Evolutionary conservation across 441 rosid genomes (phyloP).

Genomic region (Pelargonium cotyledonis): DNA sequence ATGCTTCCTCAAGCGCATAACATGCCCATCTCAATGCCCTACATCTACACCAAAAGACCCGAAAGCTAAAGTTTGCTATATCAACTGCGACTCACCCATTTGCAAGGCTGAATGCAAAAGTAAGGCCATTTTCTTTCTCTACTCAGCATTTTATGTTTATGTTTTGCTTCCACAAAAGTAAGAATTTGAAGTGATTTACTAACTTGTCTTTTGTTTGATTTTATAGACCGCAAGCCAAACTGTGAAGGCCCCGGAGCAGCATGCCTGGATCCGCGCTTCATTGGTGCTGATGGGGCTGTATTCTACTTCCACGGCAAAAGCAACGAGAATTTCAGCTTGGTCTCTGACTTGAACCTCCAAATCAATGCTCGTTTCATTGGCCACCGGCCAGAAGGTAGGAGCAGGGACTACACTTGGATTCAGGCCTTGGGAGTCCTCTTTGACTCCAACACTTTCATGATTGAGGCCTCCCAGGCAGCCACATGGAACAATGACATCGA

Average conservation of each 20-base stretch:
- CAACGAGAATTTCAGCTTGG: constrained; percentile 55
- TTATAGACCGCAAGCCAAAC: constrained; percentile 40
- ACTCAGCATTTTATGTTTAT: neutral
- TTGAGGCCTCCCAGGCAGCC: constrained; percentile 50
- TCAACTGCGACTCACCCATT: constrained; percentile 51
- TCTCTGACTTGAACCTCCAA: constrained; percentile 54
- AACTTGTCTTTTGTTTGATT: neutral
- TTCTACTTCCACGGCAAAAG: constrained; percentile 69
- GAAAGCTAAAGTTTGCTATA: constrained; percentile 46
- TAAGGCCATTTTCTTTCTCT: constrained; percentile 18
- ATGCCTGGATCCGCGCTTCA: constrained; percentile 62
- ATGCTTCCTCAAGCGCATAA: constrained; percentile 33
- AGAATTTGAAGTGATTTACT: neutral
- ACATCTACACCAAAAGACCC: constrained; percentile 27
- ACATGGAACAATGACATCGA: constrained; percentile 49
- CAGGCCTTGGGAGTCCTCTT: constrained; percentile 72
- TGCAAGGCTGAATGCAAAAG: constrained; percentile 53
- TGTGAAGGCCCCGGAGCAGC: constrained; percentile 59
- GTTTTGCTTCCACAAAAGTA: neutral
- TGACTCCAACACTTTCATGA: constrained; percentile 45
- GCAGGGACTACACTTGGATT: constrained; percentile 83
- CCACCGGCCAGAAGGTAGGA: constrained; percentile 50
- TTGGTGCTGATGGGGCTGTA: constrained; percentile 66
- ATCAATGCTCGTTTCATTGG: constrained; percentile 72
- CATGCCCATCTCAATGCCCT: constrained; percentile 57